Conservation (phyloP, 2,329 filamentous ascomycete genomes). For the Drechslerella coelobrocha region DNA sequence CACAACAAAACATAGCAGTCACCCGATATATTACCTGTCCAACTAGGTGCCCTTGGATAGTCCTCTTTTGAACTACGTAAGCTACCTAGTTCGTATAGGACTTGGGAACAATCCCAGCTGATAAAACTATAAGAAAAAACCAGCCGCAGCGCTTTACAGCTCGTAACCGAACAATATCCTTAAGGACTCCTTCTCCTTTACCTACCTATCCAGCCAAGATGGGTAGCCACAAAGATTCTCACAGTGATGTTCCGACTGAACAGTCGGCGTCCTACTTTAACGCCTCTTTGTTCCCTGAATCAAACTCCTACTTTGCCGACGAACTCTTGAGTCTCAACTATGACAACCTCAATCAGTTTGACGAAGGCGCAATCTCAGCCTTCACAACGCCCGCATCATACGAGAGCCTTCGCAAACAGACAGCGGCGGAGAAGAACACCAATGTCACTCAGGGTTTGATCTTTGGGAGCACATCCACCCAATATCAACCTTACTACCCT, state of each 20-base stretch:
- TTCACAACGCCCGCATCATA: constrained; percentile 38
- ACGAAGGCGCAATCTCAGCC: constrained; percentile 30
- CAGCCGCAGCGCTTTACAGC: not conserved
- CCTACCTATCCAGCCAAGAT: constrained; percentile 28
- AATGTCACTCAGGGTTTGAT: constrained; percentile 26
- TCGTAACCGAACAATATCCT: not conserved
- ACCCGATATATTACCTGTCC: not conserved
- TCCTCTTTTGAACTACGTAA: constrained; percentile 17
- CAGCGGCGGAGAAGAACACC: constrained; percentile 27
- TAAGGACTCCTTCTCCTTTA: not conserved
- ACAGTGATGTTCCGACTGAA: constrained; percentile 45
- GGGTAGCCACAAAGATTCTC: constrained; percentile 39
- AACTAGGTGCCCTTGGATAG: not conserved
- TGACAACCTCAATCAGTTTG: constrained; percentile 30
- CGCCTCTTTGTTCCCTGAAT: constrained; percentile 47
- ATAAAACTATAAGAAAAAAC: constrained; percentile 5
- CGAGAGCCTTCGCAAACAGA: constrained; percentile 37
- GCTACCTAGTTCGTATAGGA: not conserved
- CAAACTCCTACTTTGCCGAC: constrained; percentile 26
- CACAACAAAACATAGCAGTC: constrained; percentile 10
- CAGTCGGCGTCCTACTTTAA: constrained; percentile 50
- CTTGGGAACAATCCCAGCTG: too few relatives aligned
- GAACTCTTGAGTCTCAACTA: constrained; percentile 27
- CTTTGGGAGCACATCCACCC: constrained; percentile 27
- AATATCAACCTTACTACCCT: constrained; percentile 48